phyloP scores from a whole-genome alignment of 176 grass and related monocot genomes.

The Oryza australiensis region DNA sequence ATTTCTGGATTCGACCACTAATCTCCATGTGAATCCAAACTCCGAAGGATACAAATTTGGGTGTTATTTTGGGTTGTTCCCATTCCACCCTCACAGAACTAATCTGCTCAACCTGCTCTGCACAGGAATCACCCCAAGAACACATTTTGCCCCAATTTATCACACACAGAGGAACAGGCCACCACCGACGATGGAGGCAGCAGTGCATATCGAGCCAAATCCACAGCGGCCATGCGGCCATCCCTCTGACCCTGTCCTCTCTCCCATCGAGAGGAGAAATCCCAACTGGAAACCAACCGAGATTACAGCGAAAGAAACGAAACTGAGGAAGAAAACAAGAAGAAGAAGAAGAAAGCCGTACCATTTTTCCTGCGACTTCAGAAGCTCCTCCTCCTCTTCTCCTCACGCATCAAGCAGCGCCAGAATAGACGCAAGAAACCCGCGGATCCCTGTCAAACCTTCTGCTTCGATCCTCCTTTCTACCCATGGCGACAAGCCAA shows the following conservation, averaged over 20 bases:
- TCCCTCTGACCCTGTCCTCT: background rate
- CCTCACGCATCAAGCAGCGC: background rate
- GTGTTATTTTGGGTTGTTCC: background rate
- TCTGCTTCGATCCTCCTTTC: too few relatives aligned
- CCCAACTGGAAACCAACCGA: background rate
- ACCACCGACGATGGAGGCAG: too few relatives aligned
- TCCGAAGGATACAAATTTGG: background rate
- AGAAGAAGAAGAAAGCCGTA: background rate
- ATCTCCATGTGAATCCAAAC: background rate
- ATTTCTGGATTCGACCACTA: background rate
- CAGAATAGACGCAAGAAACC: background rate
- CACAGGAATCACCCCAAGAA: background rate
- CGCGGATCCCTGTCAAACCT: background rate
- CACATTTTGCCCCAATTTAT: background rate
- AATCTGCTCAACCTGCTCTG: background rate
- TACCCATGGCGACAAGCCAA: background rate
- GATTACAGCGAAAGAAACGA: background rate
- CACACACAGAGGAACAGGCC: background rate
- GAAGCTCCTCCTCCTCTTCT: background rate
- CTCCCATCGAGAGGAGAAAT: background rate
- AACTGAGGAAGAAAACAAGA: background rate
- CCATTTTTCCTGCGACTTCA: constrained; percentile 1
- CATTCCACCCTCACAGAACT: background rate
- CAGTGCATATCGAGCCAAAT: background rate
- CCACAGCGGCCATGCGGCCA: background rate